Evolutionary conservation across 2,329 filamentous ascomycete species (phyloP).

Genomic region (Pseudohalonectria lignicola): DNA sequence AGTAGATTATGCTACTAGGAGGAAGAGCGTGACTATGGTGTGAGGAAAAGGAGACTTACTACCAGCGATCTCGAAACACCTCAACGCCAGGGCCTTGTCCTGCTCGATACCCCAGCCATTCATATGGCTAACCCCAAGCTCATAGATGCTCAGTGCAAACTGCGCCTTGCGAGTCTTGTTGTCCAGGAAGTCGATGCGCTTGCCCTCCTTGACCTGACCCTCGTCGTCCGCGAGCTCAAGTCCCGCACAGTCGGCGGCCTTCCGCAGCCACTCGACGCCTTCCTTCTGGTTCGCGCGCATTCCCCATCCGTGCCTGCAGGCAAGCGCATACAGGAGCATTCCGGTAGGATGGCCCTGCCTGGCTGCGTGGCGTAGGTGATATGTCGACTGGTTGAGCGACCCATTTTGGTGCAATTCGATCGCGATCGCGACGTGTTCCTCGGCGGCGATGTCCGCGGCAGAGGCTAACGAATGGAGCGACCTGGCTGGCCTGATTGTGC

Average conservation of each 20-base stretch:
- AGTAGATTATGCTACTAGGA: too few relatives aligned
- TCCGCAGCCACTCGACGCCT: constrained; percentile 83
- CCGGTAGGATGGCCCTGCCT: constrained; percentile 78
- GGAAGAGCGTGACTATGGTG: too few relatives aligned
- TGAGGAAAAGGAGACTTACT: constrained; percentile 43
- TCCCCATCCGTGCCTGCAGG: constrained; percentile 94
- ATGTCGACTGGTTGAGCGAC: constrained; percentile 85
- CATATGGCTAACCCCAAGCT: constrained; percentile 92
- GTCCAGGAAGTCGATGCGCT: constrained; percentile 54
- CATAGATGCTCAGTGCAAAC: constrained; percentile 91
- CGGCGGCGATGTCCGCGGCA: constrained; percentile 60
- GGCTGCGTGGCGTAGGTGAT: constrained; percentile 85
- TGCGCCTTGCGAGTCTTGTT: constrained; percentile 80
- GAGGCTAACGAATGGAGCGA: constrained; percentile 38
- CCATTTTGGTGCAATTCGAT: constrained; percentile 85
- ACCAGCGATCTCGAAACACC: constrained; percentile 94
- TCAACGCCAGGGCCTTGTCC: constrained; percentile 75
- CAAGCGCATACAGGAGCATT: constrained; percentile 92
- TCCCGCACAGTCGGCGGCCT: constrained; percentile 75
- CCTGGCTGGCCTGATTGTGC: constrained; percentile 37
- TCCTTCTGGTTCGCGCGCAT: constrained; percentile 88
- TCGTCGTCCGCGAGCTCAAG: constrained; percentile 78
- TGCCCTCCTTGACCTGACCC: constrained; percentile 49
- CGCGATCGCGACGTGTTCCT: constrained; percentile 83
- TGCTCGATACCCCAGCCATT: constrained; percentile 97